These are phyloP conservation scores for Podaxis mareebaensis DNA, from an alignment of 768 basidiomycete species.

Conservation along the genomic window DNA sequence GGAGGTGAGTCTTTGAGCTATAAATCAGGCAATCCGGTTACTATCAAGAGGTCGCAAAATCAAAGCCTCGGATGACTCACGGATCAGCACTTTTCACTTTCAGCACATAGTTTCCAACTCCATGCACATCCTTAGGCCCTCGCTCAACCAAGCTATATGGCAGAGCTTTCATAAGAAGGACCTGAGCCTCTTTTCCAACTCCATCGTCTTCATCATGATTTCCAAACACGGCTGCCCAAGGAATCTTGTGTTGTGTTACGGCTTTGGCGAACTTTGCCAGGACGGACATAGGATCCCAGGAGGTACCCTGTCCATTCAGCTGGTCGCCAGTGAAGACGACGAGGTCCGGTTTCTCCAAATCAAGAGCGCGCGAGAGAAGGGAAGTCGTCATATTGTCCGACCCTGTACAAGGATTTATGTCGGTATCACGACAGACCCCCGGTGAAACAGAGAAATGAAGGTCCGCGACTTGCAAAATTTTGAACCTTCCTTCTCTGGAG, in stretches of 20 bases:
- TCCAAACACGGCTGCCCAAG: slow-evolving; percentile 93
- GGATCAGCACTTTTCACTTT: slow-evolving; percentile 83
- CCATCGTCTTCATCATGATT: slow-evolving; percentile 90
- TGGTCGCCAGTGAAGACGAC: slow-evolving; percentile 95
- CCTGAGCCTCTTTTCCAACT: slow-evolving; percentile 59
- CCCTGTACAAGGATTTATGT: slow-evolving; percentile 51
- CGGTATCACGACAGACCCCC: slow-evolving; percentile 77
- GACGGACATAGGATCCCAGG: slow-evolving; percentile 88
- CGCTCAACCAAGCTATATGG: slow-evolving; percentile 83
- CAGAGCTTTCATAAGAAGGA: slow-evolving; percentile 70
- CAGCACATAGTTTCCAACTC: slow-evolving; percentile 89
- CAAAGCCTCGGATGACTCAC: slow-evolving; percentile 44
- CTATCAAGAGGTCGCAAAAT: neutral
- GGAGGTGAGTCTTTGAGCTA: slow-evolving; percentile 84
- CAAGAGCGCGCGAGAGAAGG: slow-evolving; percentile 70
- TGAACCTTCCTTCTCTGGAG: slow-evolving; percentile 80
- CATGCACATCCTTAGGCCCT: slow-evolving; percentile 85
- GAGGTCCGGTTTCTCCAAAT: slow-evolving; percentile 83
- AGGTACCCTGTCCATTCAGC: slow-evolving; percentile 86
- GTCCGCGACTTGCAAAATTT: slow-evolving; percentile 89
- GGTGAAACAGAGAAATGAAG: slow-evolving; percentile 86
- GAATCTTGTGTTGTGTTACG: slow-evolving; percentile 73
- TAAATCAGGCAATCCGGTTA: neutral
- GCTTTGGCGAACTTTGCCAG: slow-evolving; percentile 85
- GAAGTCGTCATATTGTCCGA: slow-evolving; percentile 82